A percentile compares a stretch with the other conserved stretches of the same genome.
phyloP scores from a whole-genome alignment of 2,329 filamentous ascomycete genomes.

The Arthrobotrys conoides region DNA sequence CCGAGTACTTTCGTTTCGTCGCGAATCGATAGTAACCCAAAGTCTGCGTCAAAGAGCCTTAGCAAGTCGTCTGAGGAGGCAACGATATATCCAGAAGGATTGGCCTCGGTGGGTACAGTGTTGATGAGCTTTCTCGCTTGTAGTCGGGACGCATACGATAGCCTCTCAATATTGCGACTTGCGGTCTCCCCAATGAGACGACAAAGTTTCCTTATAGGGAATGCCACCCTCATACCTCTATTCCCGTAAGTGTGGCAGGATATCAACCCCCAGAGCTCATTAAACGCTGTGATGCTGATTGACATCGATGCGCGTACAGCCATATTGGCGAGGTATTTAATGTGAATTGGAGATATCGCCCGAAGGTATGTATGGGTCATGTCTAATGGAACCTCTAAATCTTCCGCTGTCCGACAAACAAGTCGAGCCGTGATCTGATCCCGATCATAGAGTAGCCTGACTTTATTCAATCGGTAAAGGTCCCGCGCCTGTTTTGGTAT shows the following conservation, averaged over 20 bases:
- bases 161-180: slow-evolving; percentile 86
- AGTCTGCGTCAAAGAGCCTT: slow-evolving; percentile 88
- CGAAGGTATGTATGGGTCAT: slow-evolving; percentile 84
- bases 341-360: slow-evolving; percentile 89
- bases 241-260: slow-evolving; percentile 85
- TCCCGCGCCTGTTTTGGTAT: slow-evolving; percentile 88
- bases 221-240: slow-evolving; percentile 88
- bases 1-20: slow-evolving; percentile 92
- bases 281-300: slow-evolving; percentile 88
- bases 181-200: slow-evolving; percentile 87
- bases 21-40: slow-evolving; percentile 84
- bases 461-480: slow-evolving; percentile 91
- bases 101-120: slow-evolving; percentile 82
- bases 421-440: slow-evolving; percentile 84
- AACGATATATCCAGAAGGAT: slow-evolving; percentile 90
- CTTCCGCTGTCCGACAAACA: slow-evolving; percentile 81
- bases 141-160: slow-evolving; percentile 86
- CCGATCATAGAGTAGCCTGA: slow-evolving; percentile 87
- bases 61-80: slow-evolving; percentile 88
- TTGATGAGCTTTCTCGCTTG: slow-evolving; percentile 91
- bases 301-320: slow-evolving; percentile 94
- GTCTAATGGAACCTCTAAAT: slow-evolving; percentile 82
- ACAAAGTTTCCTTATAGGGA: slow-evolving; percentile 93
- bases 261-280: slow-evolving; percentile 88
- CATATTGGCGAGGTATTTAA: slow-evolving; percentile 92